Evolutionary conservation across 2,329 filamentous ascomycete species (phyloP).

Genomic region (Rachicladosporium sp.): DNA sequence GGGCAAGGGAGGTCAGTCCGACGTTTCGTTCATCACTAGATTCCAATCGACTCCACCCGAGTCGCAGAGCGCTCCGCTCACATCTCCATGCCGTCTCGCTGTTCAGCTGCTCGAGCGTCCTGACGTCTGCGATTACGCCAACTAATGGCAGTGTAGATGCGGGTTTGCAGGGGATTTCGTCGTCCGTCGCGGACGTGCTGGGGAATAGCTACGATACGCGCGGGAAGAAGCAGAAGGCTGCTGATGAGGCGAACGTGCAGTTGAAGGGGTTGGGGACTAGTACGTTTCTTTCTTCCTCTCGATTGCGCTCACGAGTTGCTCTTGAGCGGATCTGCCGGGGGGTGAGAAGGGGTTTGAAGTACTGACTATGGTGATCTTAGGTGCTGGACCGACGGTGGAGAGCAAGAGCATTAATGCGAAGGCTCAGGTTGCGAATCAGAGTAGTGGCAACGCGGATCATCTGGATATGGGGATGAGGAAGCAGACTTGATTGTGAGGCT

Average conservation of each 20-base stretch:
- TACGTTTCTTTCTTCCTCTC: conserved; percentile 1
- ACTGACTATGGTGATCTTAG: not conserved
- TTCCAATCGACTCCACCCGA: not conserved
- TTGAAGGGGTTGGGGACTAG: conserved; percentile 15
- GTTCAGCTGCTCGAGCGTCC: no score
- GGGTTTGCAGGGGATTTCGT: conserved; percentile 15
- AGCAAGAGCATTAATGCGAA: conserved; percentile 14
- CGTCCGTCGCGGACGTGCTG: conserved; percentile 15
- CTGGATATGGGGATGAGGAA: conserved; percentile 18
- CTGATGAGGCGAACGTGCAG: conserved; percentile 14
- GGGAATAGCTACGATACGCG: conserved; percentile 13
- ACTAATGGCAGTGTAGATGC: not conserved
- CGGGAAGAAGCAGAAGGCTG: conserved; percentile 16
- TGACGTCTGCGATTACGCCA: not conserved
- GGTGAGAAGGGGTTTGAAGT: not conserved
- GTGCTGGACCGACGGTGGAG: conserved; percentile 12
- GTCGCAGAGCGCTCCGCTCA: not conserved
- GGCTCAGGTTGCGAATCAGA: conserved; percentile 18
- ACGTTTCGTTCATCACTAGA: not conserved
- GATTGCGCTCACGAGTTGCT: conserved; percentile 3
- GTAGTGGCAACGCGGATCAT: conserved; percentile 19
- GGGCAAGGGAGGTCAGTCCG: conserved; percentile 14
- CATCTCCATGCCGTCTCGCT: no score
- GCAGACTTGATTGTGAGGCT: conserved; percentile 3
- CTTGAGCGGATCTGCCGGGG: not conserved